phyloP scores from a whole-genome alignment of 495 filamentous ascomycete genomes.

The Xylaria grammica region DNA sequence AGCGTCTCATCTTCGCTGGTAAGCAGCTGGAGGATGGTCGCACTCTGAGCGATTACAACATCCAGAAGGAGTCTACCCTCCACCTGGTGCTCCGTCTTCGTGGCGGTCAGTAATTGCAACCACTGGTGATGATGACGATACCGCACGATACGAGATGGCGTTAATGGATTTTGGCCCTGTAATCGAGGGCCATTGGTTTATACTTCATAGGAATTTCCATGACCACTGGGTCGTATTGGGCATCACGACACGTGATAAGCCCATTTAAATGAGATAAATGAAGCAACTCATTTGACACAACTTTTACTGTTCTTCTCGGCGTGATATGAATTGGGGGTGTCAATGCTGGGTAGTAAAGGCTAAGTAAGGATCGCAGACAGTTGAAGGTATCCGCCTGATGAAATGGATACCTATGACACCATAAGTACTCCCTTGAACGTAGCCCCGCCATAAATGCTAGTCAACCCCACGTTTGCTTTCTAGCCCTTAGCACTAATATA shows the following conservation, averaged over 20 bases:
- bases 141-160: conserved; percentile 28
- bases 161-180: conserved; percentile 30
- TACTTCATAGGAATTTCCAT: conserved; percentile 25
- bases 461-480: conserved; percentile 8
- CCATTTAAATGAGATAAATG: conserved; percentile 10
- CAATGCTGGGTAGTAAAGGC: too few species aligned
- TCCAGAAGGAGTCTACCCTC: conserved; percentile 90
- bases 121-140: conserved; percentile 28
- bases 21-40: conserved; percentile 90
- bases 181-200: conserved; percentile 17
- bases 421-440: not conserved
- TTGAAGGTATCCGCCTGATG: too few species aligned
- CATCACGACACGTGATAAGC: conserved; percentile 17
- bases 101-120: conserved; percentile 69
- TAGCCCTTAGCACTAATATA: too few species aligned
- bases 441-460: conserved; percentile 5
- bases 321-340: conserved; percentile 11
- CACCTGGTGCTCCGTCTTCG: conserved; percentile 88
- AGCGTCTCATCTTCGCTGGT: conserved; percentile 88
- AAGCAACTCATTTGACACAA: not conserved
- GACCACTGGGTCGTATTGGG: not conserved
- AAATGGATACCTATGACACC: not conserved
- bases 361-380: too few species aligned
- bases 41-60: conserved; percentile 88
- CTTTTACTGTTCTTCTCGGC: not conserved